These are phyloP conservation scores for Penicillium sp. DNA, from an alignment of 2,329 filamentous ascomycete species.

Conservation along the genomic window DNA sequence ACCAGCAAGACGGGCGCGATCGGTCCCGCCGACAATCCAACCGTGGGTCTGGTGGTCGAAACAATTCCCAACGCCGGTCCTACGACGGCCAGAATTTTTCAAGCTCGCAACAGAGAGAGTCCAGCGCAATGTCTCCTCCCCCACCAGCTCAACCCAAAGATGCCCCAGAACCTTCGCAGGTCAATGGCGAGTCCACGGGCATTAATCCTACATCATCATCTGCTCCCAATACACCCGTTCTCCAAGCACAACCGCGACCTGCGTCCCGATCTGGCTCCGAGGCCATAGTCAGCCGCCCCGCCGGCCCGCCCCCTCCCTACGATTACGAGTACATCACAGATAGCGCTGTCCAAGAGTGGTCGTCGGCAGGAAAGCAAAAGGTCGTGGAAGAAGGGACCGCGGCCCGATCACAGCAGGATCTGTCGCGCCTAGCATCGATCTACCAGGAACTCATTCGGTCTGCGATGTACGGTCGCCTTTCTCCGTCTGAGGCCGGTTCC, in stretches of 20 bases:
- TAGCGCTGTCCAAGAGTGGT: conserved; percentile 67
- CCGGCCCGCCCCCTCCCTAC: conserved; percentile 50
- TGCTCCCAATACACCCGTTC: conserved; percentile 18
- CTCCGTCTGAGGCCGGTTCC: conserved; percentile 67
- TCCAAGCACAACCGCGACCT: conserved; percentile 20
- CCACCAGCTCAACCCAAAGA: conserved; percentile 30
- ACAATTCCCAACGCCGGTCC: conserved; percentile 36
- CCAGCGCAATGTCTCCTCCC: conserved; percentile 33
- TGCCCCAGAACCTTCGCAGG: conserved; percentile 27
- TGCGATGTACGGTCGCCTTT: conserved; percentile 68
- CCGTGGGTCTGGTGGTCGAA: conserved; percentile 38
- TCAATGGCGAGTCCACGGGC: conserved; percentile 27
- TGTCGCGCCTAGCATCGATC: conserved; percentile 66
- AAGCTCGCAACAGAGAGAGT: conserved; percentile 24
- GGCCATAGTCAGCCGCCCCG: conserved; percentile 15
- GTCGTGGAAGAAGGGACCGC: conserved; percentile 66
- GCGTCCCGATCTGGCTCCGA: conserved; percentile 22
- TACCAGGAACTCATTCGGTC: conserved; percentile 85
- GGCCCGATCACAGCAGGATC: conserved; percentile 67
- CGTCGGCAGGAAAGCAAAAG: conserved; percentile 63
- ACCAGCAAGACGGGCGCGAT: conserved; percentile 40
- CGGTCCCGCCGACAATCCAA: conserved; percentile 38
- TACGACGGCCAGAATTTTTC: conserved; percentile 38
- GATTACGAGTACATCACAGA: conserved; percentile 76
- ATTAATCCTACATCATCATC: conserved; percentile 21